These are phyloP conservation scores for Alternaria sp. DNA, from an alignment of 2,329 filamentous ascomycete species.

Conservation along the genomic window DNA sequence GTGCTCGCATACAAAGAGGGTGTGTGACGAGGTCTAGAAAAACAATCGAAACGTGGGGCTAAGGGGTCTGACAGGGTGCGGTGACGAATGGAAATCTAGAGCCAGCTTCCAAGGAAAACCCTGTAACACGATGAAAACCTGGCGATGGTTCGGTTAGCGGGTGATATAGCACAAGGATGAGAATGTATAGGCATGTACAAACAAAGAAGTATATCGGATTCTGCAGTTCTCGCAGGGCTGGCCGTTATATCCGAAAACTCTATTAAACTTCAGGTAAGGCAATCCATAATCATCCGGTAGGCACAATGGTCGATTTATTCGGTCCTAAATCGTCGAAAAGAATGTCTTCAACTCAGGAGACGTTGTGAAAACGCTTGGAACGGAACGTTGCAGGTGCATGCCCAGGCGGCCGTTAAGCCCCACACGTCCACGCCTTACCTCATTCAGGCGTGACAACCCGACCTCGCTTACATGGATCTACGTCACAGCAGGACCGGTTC, in stretches of 20 bases:
- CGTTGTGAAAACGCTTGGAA: conserved; percentile 12
- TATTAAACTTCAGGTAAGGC: background rate
- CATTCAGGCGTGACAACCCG: conserved; percentile 21
- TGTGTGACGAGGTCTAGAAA: conserved; percentile 26
- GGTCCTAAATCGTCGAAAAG: background rate
- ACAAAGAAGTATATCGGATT: background rate
- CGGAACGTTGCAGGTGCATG: conserved; percentile 18
- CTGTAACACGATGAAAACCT: conserved; percentile 15
- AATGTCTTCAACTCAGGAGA: conserved; percentile 4
- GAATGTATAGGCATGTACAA: conserved; percentile 19
- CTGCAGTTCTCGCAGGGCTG: background rate
- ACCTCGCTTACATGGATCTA: conserved; percentile 16
- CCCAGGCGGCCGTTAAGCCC: conserved; percentile 17
- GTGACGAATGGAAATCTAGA: conserved; percentile 28
- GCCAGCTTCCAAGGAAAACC: conserved; percentile 15
- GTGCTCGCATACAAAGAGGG: conserved; percentile 36
- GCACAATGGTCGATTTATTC: background rate
- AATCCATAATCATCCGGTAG: conserved; percentile 2
- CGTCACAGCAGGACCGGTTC: conserved; percentile 20
- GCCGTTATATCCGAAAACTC: background rate
- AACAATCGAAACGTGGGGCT: conserved; percentile 19
- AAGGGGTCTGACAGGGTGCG: conserved; percentile 19
- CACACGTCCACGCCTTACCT: conserved; percentile 18
- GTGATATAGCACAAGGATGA: conserved; percentile 40
- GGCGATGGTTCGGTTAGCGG: conserved; percentile 24